Conservation (phyloP, 2,329 filamentous ascomycete genomes). For the Myrmaecium sp. region DNA sequence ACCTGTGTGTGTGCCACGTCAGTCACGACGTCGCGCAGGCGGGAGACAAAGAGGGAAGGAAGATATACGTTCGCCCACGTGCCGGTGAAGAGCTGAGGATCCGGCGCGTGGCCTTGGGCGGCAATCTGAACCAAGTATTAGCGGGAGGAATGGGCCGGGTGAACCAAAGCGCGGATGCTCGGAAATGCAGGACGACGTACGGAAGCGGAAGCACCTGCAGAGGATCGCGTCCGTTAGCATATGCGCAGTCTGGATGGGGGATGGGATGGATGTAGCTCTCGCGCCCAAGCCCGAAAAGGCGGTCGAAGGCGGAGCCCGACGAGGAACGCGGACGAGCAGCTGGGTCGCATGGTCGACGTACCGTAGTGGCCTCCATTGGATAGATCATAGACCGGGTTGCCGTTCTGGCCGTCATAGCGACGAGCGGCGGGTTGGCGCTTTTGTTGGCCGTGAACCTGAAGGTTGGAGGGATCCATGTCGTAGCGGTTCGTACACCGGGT, state of each 20-base stretch:
- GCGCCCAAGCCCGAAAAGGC: too few relatives aligned
- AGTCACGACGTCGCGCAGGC: slow-evolving; percentile 1
- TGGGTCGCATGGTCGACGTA: too few relatives aligned
- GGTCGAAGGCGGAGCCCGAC: too few relatives aligned
- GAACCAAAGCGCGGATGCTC: slow-evolving; percentile 8
- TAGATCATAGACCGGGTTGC: slow-evolving; percentile 30
- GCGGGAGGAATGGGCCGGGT: slow-evolving; percentile 6
- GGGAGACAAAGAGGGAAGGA: background rate
- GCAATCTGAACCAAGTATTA: slow-evolving; percentile 48
- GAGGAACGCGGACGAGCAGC: too few relatives aligned
- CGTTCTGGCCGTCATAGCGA: slow-evolving; percentile 33
- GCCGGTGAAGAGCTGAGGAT: slow-evolving; percentile 77
- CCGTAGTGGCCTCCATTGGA: slow-evolving; percentile 33
- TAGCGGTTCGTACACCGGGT: slow-evolving; percentile 11
- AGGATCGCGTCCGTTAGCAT: slow-evolving; percentile 5
- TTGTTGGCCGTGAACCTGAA: slow-evolving; percentile 16
- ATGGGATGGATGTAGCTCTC: too few relatives aligned
- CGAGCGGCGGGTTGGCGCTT: slow-evolving; percentile 18
- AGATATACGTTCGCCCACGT: slow-evolving; percentile 74
- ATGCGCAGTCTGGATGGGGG: too few relatives aligned
- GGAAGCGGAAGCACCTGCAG: slow-evolving; percentile 47
- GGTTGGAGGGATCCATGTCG: slow-evolving; percentile 21
- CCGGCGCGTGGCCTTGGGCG: slow-evolving; percentile 73
- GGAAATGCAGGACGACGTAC: slow-evolving; percentile 31
- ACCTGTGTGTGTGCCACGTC: slow-evolving; percentile 40